Evolutionary conservation across 352 stramenopile species (phyloP), one percentile per base, ranked within the genome.

Genomic region (Pythium utonaiense): DNA sequence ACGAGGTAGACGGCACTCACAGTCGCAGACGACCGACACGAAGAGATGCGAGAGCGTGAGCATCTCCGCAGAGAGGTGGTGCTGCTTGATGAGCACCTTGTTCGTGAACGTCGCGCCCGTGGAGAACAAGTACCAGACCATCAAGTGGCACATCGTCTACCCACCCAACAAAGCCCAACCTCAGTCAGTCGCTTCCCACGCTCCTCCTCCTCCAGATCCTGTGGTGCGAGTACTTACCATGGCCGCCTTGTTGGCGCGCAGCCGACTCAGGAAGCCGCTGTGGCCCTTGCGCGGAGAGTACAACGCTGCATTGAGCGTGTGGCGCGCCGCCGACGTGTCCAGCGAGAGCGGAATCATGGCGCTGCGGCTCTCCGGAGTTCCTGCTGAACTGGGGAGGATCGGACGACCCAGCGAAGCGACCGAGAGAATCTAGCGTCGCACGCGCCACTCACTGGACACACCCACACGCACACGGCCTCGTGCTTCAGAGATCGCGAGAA

Each of bases 41-140:
- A 93, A 89, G 50, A 91, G 74, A 31, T 93, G 86, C 55, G 80
- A 91, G 60, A 95, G 85, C 28, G 83, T 93, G 62, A 95, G 77
- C 78, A 89, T 89, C 62, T 93, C 83, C 28, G 81, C 83, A 48
- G 83, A 91, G 21, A 95, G 72, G 49, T 91, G 83, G 58, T 95
- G 74, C 71, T 95, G 76, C 66, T 95, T 95, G 71, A 95, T 92
- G 50, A 95, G 59, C 34, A 88, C 71, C 47, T 91, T 93, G 69
- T 95, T 95, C 21, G 80, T 93, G 67, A 95, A 95, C 19, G 85
- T 95, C 47, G 83, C 68, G 6, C 67, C 68, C 12, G 81, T 83
- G 55, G 85, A 93, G 70, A 95, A 95, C 55, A 85, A 73, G 55
- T 95, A 93, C 85, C 85, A 95, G 34, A 86, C 67, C 45, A 71